These are phyloP conservation scores for Perilla frutescens DNA, from an alignment of 257 asterid species.

Conservation along the genomic window DNA sequence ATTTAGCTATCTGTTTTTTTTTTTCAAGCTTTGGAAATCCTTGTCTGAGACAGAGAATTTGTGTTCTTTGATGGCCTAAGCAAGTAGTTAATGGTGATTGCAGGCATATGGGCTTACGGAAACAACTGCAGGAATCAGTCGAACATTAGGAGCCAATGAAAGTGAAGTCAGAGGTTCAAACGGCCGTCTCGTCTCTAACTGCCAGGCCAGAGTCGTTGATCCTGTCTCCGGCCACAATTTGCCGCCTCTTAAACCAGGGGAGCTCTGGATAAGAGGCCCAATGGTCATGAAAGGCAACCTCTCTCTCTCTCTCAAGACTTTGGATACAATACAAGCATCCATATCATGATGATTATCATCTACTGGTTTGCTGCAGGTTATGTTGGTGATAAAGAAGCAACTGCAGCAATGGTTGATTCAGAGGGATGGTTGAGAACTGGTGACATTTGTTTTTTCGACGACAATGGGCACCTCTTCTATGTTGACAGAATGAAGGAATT, in stretches of 20 bases:
- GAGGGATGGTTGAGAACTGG: slow-evolving; percentile 74
- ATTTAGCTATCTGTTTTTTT: too few relatives aligned
- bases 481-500: slow-evolving; percentile 69
- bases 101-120: slow-evolving; percentile 57
- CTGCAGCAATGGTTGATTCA: slow-evolving; percentile 51
- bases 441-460: slow-evolving; percentile 60
- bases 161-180: slow-evolving; percentile 34
- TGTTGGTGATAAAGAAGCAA: slow-evolving; percentile 61
- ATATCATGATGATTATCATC: background rate
- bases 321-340: background rate
- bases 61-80: too few relatives aligned
- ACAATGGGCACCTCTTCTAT: slow-evolving; percentile 52
- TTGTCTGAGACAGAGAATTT: background rate
- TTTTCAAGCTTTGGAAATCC: too few relatives aligned
- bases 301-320: background rate
- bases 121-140: slow-evolving; percentile 47
- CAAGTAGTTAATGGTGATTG: slow-evolving; percentile 2
- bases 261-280: slow-evolving; percentile 54
- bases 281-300: slow-evolving; percentile 48
- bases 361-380: slow-evolving; percentile 46
- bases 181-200: slow-evolving; percentile 48
- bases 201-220: slow-evolving; percentile 50
- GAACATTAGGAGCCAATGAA: slow-evolving; percentile 35
- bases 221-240: slow-evolving; percentile 40
- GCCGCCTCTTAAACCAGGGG: slow-evolving; percentile 45